Evolutionary conservation across 2,329 filamentous ascomycete species (phyloP), one percentile per base, ranked within the genome.

Genomic region (Aspergillus brunneoviolaceus): DNA sequence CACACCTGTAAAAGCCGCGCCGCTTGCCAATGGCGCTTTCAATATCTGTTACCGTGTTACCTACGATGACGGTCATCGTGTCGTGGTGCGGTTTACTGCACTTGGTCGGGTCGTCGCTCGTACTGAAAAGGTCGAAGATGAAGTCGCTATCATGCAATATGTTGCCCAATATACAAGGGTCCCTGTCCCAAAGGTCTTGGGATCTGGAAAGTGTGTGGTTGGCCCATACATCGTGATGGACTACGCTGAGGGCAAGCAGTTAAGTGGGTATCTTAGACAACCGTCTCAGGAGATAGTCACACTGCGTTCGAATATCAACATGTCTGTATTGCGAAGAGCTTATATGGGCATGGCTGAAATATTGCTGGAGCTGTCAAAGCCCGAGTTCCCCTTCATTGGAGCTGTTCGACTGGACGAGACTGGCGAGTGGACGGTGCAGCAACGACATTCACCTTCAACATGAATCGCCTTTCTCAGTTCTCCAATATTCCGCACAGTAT

Each of bases 1-100:
- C 19, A 65, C 55, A 45, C 62, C 65, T 10, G 60, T 58, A 11
- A 62, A 60, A 39, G 68, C 67, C 16, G 65, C 62, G 21, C 64
- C 55, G 51, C 63, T 67, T 42, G 53, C 63, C n/a, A 70, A 67
- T 48, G 70, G 72, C 23, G 67, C 70, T 53, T 74, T 73, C 33
- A 74, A 73, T 63, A 48, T 73, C 19, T 72, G 71, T 53, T 73
- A 69, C 55, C 64, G 65, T 49, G 70, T 74, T 52, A 69, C 65
- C 19, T 72, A 63, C 53, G 60, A 69, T 35, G 62, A 71, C 49
- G 66, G 63, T 1, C 52, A 55, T 55, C 63, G 66, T 12, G 65
- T 69, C 5, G 42, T 72, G 14, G 67, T 75, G 62, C 68, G 66
- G 11, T 75, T 74, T 62, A 53, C 67, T 1, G 63, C 60, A 54